Percentiles rank a stretch among this genome's conserved stretches.
These are phyloP conservation scores for Crucihimalaya himalaica DNA, from an alignment of 345 rosid species.

Conservation along the genomic window DNA sequence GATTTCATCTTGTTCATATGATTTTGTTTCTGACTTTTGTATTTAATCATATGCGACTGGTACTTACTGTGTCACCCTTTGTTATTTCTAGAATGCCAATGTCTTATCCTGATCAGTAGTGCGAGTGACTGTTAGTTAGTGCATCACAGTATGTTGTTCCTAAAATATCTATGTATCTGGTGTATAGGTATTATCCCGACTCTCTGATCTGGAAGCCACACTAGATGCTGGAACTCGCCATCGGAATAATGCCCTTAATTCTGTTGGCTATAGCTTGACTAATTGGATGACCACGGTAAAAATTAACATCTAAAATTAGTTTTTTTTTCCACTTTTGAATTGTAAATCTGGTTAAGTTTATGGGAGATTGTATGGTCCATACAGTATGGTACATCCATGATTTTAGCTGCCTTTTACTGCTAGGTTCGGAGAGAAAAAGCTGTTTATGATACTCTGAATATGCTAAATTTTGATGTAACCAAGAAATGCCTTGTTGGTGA, in stretches of 20 bases:
- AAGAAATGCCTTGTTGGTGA: slow-evolving; percentile 98
- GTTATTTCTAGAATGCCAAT: slow-evolving; percentile 6
- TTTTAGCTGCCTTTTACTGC: slow-evolving; percentile 30
- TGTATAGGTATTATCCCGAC: slow-evolving; percentile 73
- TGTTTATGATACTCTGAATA: slow-evolving; percentile 83
- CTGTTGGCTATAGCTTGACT: slow-evolving; percentile 66
- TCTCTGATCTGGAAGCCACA: slow-evolving; percentile 93
- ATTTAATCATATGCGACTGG: neutral
- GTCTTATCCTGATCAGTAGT: slow-evolving; percentile 26
- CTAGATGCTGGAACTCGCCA: slow-evolving; percentile 87
- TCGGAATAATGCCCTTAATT: slow-evolving; percentile 68
- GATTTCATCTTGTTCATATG: slow-evolving; percentile 24
- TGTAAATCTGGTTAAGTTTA: slow-evolving; percentile 7
- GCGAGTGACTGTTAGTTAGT: slow-evolving; percentile 10
- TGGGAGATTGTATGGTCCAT: slow-evolving; percentile 9
- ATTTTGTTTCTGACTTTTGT: slow-evolving; percentile 4
- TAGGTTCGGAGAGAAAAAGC: slow-evolving; percentile 93
- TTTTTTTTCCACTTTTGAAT: neutral
- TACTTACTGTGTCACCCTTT: slow-evolving; percentile 17
- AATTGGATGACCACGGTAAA: slow-evolving; percentile 85
- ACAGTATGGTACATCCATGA: slow-evolving; percentile 22
- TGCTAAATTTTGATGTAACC: slow-evolving; percentile 96
- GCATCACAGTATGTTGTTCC: slow-evolving; percentile 10
- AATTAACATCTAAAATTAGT: slow-evolving; percentile 6
- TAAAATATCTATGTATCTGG: slow-evolving; percentile 27